Base-by-base conservation (phyloP, 164 flowering plant genomes). In the Vitis riparia region DNA sequence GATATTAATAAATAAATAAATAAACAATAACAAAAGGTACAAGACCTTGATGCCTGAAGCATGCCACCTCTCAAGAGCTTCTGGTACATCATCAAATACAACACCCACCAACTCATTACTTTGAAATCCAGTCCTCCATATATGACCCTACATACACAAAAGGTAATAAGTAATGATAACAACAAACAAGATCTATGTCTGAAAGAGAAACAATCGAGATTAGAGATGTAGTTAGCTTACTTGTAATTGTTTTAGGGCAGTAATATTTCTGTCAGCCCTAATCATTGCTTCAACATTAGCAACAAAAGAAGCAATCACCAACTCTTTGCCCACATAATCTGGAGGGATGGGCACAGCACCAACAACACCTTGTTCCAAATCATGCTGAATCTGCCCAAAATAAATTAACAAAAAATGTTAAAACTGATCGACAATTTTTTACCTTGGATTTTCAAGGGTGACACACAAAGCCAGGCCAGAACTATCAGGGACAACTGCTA, bases 211-310 rank as follows among this genome's bases (percentile, higher is more conserved):
- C 13, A 12, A 47, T 7, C 15, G 17, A 66, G 5, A 44, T 44
- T 5, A 66, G 62, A 47, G 30, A 0, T 37, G 44, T 37, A 37
- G 44, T 37, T 37, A 59, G 29, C 78, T 77, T 78, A 89, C 98
- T 80, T 95, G 98, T 69, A 96, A 73, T 70, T 96, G 90, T 65
- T 96, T 93, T 65, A 96, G 75, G 72, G 98, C 81, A 51, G 97
- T 91, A 72, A 90, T 86, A 79, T 96, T 96, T 70, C 99, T 74
- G 85, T 96, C 98, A 55, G 99, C 95, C 80, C 73, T 85, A 57
- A 96, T 96, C 99, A 96, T 96, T 59, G 90, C 91, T 69, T 86
- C 90, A 49, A 93, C 98, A 72, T 96, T 96, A 44, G 91, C 83
- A 73, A 91, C 99, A 77, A 96, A 73, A 69, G 97, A 84, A 52